A percentile compares a stretch with the other conserved stretches of the same genome.
These are phyloP conservation scores for Venturia nashicola DNA, from an alignment of 2,329 filamentous ascomycete genomes.

Conservation along the genomic window DNA sequence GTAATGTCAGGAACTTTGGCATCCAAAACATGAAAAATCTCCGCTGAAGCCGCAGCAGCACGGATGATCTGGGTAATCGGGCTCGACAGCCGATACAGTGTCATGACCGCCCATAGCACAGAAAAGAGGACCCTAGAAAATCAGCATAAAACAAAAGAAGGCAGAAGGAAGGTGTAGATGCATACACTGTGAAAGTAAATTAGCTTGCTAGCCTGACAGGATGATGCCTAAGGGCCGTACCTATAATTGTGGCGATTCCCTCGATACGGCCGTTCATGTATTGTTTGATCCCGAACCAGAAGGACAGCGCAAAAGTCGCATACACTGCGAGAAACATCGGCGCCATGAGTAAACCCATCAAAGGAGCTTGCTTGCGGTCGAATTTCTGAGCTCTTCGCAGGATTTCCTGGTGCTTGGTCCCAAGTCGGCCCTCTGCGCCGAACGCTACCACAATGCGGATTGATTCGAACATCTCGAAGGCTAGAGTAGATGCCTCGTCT, in stretches of 20 bases:
- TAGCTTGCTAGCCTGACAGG: background rate
- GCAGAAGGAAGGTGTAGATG: background rate
- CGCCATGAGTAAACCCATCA: constrained; percentile 23
- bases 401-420: constrained; percentile 17
- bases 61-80: constrained; percentile 24
- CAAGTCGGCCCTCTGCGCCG: constrained; percentile 23
- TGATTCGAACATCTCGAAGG: constrained; percentile 27
- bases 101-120: constrained; percentile 24
- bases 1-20: constrained; percentile 11
- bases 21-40: constrained; percentile 25
- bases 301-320: constrained; percentile 24
- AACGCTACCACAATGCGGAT: constrained; percentile 25
- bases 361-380: constrained; percentile 18
- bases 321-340: constrained; percentile 24
- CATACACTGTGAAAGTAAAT: background rate
- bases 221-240: background rate
- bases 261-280: constrained; percentile 20
- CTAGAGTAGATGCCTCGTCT: constrained; percentile 23
- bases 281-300: constrained; percentile 27
- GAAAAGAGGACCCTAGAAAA: constrained; percentile 23
- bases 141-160: background rate
- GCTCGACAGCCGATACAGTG: constrained; percentile 18
- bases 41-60: constrained; percentile 22
- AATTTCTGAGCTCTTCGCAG: constrained; percentile 19
- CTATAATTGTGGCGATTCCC: constrained; percentile 20